These are phyloP conservation scores for Fraxinus velutina DNA, from an alignment of 305 asterid genomes.

Conservation along the genomic window DNA sequence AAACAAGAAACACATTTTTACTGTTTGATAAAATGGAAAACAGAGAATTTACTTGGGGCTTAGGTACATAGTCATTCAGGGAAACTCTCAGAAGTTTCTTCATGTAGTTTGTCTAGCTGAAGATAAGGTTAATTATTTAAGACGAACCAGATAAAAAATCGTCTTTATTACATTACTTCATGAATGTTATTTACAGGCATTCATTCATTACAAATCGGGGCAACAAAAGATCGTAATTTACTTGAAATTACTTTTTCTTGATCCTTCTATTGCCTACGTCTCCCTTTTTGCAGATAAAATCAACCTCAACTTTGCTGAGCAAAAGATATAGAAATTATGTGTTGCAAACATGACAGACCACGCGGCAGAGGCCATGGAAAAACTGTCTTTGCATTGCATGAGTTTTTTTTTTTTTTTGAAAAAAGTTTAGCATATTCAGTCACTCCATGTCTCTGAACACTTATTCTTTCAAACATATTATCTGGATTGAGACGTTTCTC, in stretches of 20 bases:
- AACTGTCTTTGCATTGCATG: background rate
- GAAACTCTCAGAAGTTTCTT: background rate
- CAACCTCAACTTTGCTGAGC: background rate
- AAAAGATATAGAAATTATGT: background rate
- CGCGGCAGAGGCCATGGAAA: background rate
- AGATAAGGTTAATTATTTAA: background rate
- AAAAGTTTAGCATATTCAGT: background rate
- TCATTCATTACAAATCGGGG: background rate
- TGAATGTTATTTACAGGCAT: background rate
- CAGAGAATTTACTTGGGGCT: constrained; percentile 3
- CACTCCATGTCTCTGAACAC: background rate
- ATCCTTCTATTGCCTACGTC: background rate
- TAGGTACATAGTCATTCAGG: background rate
- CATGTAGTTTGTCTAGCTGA: background rate
- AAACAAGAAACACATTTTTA: constrained; percentile 24
- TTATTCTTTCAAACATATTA: background rate
- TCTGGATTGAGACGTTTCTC: background rate
- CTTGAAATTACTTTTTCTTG: background rate
- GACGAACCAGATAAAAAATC: background rate
- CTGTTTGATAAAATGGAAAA: constrained; percentile 8
- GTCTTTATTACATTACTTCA: background rate
- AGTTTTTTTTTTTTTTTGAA: no score
- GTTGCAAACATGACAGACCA: background rate
- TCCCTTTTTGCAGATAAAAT: background rate
- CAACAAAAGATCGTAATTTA: background rate